These are phyloP conservation scores for Microbotryomycetes sp. DNA, from an alignment of 1,284 basidiomycete species.

Conservation along the genomic window DNA sequence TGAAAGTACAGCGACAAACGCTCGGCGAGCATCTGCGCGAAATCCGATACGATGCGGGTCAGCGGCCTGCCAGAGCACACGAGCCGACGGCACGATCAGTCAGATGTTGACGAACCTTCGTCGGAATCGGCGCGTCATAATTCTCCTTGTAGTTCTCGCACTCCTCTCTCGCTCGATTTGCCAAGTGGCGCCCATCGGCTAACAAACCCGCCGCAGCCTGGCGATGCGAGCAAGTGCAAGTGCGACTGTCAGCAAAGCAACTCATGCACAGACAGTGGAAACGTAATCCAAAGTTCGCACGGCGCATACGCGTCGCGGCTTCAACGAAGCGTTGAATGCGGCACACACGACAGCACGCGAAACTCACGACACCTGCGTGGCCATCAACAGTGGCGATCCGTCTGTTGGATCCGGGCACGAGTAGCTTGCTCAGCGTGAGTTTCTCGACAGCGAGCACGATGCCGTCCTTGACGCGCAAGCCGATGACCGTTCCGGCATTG, in stretches of 20 bases:
- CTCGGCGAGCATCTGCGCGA: constrained; percentile 64
- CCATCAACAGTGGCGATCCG: constrained; percentile 89
- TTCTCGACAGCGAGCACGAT: constrained; percentile 95
- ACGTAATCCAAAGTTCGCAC: neutral
- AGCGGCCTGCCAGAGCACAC: neutral
- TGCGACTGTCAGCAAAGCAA: too few species aligned
- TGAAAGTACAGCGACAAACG: constrained; percentile 84
- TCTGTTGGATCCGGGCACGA: constrained; percentile 86
- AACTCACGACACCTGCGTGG: constrained; percentile 77
- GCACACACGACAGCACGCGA: too few species aligned
- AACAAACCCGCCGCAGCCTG: constrained; percentile 88
- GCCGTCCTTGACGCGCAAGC: constrained; percentile 82
- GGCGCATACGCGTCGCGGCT: neutral
- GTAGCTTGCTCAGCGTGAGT: constrained; percentile 91
- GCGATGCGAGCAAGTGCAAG: neutral
- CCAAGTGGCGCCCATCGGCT: constrained; percentile 87
- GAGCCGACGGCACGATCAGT: neutral
- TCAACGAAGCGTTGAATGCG: neutral
- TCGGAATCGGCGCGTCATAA: constrained; percentile 67
- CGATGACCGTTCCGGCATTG: constrained; percentile 68
- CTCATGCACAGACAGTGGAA: neutral
- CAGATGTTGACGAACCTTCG: constrained; percentile 55
- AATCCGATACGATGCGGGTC: neutral
- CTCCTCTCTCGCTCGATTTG: constrained; percentile 78
- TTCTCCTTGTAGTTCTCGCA: constrained; percentile 66